These are phyloP conservation scores for Gymnopilus junonius DNA, from an alignment of 768 basidiomycete genomes.

Conservation along the genomic window DNA sequence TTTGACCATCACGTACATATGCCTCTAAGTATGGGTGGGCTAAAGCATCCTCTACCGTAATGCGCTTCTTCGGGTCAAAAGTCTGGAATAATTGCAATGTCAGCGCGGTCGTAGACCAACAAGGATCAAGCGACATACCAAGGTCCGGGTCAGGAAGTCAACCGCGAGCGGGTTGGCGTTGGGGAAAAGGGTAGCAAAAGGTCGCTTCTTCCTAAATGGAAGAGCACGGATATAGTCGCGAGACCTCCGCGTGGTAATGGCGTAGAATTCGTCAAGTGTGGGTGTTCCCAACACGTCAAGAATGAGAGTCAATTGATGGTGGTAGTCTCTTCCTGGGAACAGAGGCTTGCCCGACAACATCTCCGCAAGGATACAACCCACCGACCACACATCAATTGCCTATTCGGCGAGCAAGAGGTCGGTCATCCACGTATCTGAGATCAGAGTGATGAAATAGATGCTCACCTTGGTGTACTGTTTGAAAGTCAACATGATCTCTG, in stretches of 20 bases:
- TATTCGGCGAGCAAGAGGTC: constrained; percentile 25
- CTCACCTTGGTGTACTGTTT: constrained; percentile 93
- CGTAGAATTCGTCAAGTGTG: constrained; percentile 96
- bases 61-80: constrained; percentile 97
- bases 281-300: constrained; percentile 97
- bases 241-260: constrained; percentile 89
- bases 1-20: constrained; percentile 62
- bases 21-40: constrained; percentile 96
- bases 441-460: constrained; percentile 19
- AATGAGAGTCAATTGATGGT: constrained; percentile 94
- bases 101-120: neutral
- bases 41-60: constrained; percentile 92
- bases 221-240: constrained; percentile 95
- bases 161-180: constrained; percentile 81
- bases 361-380: constrained; percentile 90
- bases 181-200: constrained; percentile 87
- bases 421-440: constrained; percentile 6
- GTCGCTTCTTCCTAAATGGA: constrained; percentile 87
- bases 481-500: constrained; percentile 99
- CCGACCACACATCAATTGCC: constrained; percentile 91
- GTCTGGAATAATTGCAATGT: constrained; percentile 52
- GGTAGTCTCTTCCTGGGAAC: constrained; percentile 96
- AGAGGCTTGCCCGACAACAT: constrained; percentile 97
- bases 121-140: constrained; percentile 49
- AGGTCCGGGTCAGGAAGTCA: constrained; percentile 76